These are phyloP conservation scores for Daldinia vernicosa DNA, from an alignment of 495 filamentous ascomycete species.

Conservation along the genomic window DNA sequence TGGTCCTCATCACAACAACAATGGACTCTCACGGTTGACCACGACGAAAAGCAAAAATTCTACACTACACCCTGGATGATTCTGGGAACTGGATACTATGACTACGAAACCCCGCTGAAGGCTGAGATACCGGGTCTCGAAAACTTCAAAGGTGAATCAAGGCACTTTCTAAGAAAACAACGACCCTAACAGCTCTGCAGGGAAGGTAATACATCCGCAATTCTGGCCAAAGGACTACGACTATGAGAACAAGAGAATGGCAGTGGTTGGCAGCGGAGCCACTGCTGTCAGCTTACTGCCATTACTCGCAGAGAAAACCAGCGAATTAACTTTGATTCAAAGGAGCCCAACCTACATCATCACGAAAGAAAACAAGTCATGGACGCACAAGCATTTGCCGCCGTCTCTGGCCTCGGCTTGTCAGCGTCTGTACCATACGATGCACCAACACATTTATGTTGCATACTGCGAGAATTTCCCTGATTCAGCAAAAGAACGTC, in stretches of 20 bases:
- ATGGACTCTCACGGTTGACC: background rate
- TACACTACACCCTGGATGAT: background rate
- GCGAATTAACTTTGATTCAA: background rate
- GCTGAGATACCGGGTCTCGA: background rate
- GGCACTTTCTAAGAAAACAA: background rate
- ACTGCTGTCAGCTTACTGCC: constrained; percentile 56
- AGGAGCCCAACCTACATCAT: background rate
- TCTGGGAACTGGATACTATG: background rate
- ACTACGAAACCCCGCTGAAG: background rate
- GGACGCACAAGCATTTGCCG: background rate
- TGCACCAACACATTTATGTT: background rate
- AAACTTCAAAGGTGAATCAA: background rate
- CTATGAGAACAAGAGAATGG: constrained; percentile 55
- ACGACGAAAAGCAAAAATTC: background rate
- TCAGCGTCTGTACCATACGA: background rate
- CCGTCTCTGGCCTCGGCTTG: background rate
- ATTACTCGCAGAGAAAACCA: background rate
- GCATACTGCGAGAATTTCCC: background rate
- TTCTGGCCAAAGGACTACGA: constrained; percentile 62
- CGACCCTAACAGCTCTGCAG: constrained; percentile 27
- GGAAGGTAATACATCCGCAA: constrained; percentile 59
- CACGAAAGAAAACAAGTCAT: background rate
- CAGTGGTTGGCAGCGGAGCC: constrained; percentile 57
- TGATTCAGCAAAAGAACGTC: background rate
- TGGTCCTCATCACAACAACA: background rate